Conservation (phyloP, 306 rosid species). For the Cucumis hystrix region DNA sequence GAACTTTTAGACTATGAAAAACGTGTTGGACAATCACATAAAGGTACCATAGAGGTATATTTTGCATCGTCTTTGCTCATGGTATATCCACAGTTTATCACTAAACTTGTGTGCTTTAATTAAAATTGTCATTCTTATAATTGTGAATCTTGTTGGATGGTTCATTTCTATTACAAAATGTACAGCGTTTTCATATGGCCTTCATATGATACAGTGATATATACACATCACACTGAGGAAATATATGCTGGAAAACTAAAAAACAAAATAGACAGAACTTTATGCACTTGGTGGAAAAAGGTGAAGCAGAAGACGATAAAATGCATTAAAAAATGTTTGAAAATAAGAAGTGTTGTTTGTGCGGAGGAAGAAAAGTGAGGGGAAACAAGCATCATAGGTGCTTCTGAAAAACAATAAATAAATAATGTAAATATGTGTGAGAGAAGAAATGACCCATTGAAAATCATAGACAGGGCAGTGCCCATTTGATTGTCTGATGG, state of each 20-base stretch:
- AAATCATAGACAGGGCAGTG: conserved; percentile 13
- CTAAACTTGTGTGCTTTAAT: not conserved
- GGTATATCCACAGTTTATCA: not conserved
- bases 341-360: conserved; percentile 1
- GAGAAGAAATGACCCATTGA: conserved; percentile 4
- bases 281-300: conserved; percentile 3
- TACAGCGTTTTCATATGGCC: not conserved
- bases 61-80: not conserved
- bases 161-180: not conserved
- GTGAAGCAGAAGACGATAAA: conserved; percentile 5
- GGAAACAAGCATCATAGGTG: conserved; percentile 2
- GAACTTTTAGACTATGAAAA: not conserved
- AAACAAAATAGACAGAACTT: conserved; percentile 9
- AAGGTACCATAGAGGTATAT: not conserved
- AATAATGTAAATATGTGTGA: conserved; percentile 4
- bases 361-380: conserved; percentile 5
- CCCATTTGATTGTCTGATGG: conserved; percentile 28
- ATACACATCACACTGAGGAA: not conserved
- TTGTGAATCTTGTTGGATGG: not conserved
- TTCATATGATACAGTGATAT: not conserved
- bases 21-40: not conserved
- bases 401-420: conserved; percentile 11
- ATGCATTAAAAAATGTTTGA: not conserved
- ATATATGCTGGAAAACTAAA: not conserved
- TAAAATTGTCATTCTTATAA: not conserved